A percentile compares a stretch with the other conserved stretches of the same genome.
Conservation (phyloP, 2,329 filamentous ascomycete species). For the Alternaria gansuensis region DNA sequence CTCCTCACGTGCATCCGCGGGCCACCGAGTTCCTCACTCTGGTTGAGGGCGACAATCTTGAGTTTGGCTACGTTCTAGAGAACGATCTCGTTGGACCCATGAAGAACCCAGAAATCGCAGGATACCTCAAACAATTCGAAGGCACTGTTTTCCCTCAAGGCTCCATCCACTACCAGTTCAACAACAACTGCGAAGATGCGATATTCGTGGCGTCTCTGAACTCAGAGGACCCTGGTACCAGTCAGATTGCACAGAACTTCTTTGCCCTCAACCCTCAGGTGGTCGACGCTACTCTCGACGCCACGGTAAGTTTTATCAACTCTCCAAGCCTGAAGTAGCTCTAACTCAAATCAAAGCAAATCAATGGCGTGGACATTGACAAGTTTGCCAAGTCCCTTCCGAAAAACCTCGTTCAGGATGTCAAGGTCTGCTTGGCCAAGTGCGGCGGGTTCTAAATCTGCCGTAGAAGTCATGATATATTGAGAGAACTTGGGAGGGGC, state of each 20-base stretch:
- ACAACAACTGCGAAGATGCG: constrained; percentile 57
- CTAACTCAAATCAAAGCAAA: not conserved
- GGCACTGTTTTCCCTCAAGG: constrained; percentile 60
- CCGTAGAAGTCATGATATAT: constrained; percentile 1
- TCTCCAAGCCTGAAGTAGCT: not conserved
- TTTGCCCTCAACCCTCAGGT: constrained; percentile 52
- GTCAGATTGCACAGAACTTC: constrained; percentile 56
- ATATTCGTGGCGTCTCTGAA: constrained; percentile 57
- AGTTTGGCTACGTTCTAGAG: constrained; percentile 59
- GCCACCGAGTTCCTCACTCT: constrained; percentile 60
- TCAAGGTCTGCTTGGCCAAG: constrained; percentile 63
- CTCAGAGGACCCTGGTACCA: constrained; percentile 56
- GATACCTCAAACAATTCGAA: constrained; percentile 54
- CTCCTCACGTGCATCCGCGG: constrained; percentile 60
- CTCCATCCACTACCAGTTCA: constrained; percentile 61
- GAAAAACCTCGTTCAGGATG: constrained; percentile 60
- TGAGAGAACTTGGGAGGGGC: not conserved
- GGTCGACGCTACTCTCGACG: constrained; percentile 52
- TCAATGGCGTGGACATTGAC: constrained; percentile 49
- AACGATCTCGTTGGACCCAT: constrained; percentile 53
- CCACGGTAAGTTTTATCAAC: constrained; percentile 39
- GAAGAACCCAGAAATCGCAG: constrained; percentile 52
- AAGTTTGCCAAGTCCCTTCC: constrained; percentile 54
- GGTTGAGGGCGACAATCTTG: constrained; percentile 52
- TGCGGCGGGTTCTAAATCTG: constrained; percentile 45